These are phyloP conservation scores for Yamadazyma sp. DNA, from an alignment of 1,139 yeast genomes.

Conservation along the genomic window DNA sequence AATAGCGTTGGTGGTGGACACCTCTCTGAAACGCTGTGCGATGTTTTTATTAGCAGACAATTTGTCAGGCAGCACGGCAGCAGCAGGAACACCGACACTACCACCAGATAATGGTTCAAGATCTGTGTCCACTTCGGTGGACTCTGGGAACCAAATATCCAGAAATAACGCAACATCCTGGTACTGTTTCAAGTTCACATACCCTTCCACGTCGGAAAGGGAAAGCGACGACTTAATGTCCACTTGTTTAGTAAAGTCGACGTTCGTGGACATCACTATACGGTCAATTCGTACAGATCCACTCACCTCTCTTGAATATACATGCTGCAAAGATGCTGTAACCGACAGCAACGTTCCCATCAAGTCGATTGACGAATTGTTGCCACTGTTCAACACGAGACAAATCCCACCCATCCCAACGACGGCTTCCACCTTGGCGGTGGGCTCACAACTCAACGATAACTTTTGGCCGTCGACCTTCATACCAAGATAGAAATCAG, in stretches of 20 bases:
- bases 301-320: constrained; percentile 86
- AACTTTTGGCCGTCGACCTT: constrained; percentile 71
- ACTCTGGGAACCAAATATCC: constrained; percentile 76
- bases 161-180: constrained; percentile 82
- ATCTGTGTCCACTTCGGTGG: background rate
- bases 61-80: too few species aligned
- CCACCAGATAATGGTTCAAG: background rate
- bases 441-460: constrained; percentile 85
- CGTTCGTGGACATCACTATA: constrained; percentile 39
- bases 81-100: too few species aligned
- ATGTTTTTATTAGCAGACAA: constrained; percentile 38
- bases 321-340: constrained; percentile 78
- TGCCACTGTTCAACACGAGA: constrained; percentile 56
- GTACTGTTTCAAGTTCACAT: constrained; percentile 76
- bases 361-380: constrained; percentile 30
- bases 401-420: constrained; percentile 68
- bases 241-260: constrained; percentile 34
- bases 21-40: constrained; percentile 57
- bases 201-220: constrained; percentile 58
- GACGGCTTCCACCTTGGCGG: constrained; percentile 87
- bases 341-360: constrained; percentile 49
- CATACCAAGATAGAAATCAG: constrained; percentile 66
- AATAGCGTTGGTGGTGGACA: constrained; percentile 61
- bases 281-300: constrained; percentile 66
- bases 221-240: constrained; percentile 53